phyloP scores from a whole-genome alignment of 73 alveolate genomes.

The Tetrahymena elliotti region DNA sequence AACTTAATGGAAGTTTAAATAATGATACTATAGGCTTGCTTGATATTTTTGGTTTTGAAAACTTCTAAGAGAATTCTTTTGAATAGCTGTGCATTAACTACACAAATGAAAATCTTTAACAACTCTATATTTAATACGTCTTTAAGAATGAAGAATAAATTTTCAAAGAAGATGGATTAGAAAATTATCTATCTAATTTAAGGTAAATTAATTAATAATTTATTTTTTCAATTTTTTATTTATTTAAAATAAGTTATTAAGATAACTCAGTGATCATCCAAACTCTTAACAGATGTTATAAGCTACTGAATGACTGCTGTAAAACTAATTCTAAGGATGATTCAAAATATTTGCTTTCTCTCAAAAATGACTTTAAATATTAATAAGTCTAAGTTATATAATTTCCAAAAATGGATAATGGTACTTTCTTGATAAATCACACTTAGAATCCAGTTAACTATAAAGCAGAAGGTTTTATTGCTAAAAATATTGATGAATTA shows the following conservation, averaged over 20 bases:
- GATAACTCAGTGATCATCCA: slow-evolving; percentile 44
- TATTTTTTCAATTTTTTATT: neutral
- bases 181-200: neutral
- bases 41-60: slow-evolving; percentile 91
- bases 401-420: slow-evolving; percentile 21
- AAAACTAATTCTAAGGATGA: neutral
- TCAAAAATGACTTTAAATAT: slow-evolving; percentile 31
- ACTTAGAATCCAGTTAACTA: slow-evolving; percentile 84
- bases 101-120: slow-evolving; percentile 85
- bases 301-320: slow-evolving; percentile 1
- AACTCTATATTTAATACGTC: slow-evolving; percentile 77
- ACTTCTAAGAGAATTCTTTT: slow-evolving; percentile 78
- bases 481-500: slow-evolving; percentile 83
- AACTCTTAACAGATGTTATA: slow-evolving; percentile 42
- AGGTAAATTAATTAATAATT: neutral
- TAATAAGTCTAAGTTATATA: slow-evolving; percentile 2
- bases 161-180: slow-evolving; percentile 34
- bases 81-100: slow-evolving; percentile 88
- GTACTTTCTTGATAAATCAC: slow-evolving; percentile 54
- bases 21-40: slow-evolving; percentile 53
- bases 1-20: neutral
- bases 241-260: slow-evolving; percentile 19
- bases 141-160: slow-evolving; percentile 72
- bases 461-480: slow-evolving; percentile 69
- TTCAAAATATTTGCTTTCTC: slow-evolving; percentile 7